Conservation (phyloP, 2,329 filamentous ascomycete species). For the Trichoderma guizhouense region DNA sequence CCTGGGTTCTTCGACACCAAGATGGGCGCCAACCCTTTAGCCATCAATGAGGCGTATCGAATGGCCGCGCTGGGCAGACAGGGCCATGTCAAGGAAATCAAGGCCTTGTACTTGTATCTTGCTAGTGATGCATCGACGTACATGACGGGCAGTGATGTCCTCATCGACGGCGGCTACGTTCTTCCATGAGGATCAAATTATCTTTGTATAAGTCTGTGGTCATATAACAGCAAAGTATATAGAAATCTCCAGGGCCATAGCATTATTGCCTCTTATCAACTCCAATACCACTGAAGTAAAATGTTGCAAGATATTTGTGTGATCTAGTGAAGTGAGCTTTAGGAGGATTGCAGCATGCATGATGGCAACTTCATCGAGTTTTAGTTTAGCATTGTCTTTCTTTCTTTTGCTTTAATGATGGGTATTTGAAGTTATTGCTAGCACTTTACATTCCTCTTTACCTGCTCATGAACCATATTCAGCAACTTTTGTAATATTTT, state of each 20-base stretch:
- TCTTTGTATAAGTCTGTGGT: not conserved
- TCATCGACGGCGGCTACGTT: constrained; percentile 4
- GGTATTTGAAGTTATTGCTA: not conserved
- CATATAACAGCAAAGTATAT: not conserved
- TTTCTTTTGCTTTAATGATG: not conserved
- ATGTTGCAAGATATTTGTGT: not conserved
- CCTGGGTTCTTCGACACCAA: constrained; percentile 8
- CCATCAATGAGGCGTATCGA: constrained; percentile 2
- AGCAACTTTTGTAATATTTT: not conserved
- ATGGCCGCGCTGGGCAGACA: not conserved
- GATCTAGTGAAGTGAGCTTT: not conserved
- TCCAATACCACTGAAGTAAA: not conserved
- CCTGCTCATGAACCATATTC: not conserved
- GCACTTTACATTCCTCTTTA: not conserved
- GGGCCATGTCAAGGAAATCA: constrained; percentile 5
- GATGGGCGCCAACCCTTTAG: not conserved
- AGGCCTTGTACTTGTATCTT: not conserved
- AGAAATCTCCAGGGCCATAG: not conserved
- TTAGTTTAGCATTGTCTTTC: not conserved
- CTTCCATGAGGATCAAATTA: not conserved
- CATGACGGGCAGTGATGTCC: not conserved
- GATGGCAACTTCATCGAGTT: not conserved
- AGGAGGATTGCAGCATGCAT: not conserved
- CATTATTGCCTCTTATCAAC: not conserved
- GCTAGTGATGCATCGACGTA: constrained; percentile 1